Evolutionary conservation across 2,329 filamentous ascomycete genomes (phyloP).

Genomic region (Zelopaecilomyces penicillatus): DNA sequence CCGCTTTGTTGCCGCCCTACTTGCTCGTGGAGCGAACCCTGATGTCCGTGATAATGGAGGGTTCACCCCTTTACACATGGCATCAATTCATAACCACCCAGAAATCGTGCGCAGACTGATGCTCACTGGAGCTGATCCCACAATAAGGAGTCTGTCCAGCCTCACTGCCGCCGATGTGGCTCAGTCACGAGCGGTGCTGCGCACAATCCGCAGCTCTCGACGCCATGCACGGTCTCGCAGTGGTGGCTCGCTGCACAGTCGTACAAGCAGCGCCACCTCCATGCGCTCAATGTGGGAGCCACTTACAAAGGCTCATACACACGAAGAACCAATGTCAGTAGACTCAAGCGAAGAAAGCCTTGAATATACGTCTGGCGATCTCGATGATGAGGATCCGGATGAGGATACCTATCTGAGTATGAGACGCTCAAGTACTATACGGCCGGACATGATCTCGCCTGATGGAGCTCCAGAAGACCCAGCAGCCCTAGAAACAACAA

Average conservation of each 20-base stretch:
- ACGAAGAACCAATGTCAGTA: constrained; percentile 29
- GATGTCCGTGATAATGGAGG: constrained; percentile 69
- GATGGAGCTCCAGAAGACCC: constrained; percentile 34
- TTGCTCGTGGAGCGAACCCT: constrained; percentile 69
- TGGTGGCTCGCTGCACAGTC: constrained; percentile 50
- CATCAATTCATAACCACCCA: constrained; percentile 64
- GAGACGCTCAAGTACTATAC: constrained; percentile 22
- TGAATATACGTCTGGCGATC: constrained; percentile 38
- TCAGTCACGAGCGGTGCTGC: constrained; percentile 53
- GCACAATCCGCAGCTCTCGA: constrained; percentile 53
- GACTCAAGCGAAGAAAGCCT: constrained; percentile 34
- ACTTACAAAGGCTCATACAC: constrained; percentile 25
- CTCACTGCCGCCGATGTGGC: constrained; percentile 65
- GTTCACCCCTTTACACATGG: constrained; percentile 75
- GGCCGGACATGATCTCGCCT: constrained; percentile 12
- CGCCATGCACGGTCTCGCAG: constrained; percentile 60
- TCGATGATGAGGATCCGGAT: constrained; percentile 33
- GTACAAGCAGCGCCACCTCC: constrained; percentile 58
- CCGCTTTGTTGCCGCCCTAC: constrained; percentile 66
- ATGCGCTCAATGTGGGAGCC: constrained; percentile 60
- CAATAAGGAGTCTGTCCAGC: constrained; percentile 59
- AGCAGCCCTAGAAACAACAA: constrained; percentile 41
- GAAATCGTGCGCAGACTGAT: constrained; percentile 71
- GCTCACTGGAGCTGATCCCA: constrained; percentile 63
- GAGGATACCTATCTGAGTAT: constrained; percentile 28